Evolutionary conservation across 2,329 filamentous ascomycete genomes (phyloP), one percentile per base, ranked within the genome.

Genomic region (Pyrenophora graminea): DNA sequence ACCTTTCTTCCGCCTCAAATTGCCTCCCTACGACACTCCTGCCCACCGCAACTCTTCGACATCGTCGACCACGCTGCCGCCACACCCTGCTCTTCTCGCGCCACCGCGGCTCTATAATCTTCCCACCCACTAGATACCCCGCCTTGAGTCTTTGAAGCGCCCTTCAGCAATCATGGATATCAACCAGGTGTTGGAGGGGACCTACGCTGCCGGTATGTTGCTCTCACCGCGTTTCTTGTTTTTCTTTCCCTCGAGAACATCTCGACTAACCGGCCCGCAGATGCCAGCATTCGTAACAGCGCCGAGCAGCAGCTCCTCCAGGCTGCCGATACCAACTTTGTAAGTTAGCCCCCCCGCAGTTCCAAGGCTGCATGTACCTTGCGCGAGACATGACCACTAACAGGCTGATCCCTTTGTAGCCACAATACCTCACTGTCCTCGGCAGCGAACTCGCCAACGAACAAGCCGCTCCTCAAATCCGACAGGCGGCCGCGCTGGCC

Each of bases 101-200:
- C 61, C 55, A 42, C 61, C 49, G 51, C 56, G 58, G 58, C 53
- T 52, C 52, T 59, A 48, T 53, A 44, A 48, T 49, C 39, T 47
- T 45, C 47, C 42, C 51, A 36, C 39, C 54, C 54, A 40, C 54
- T 49, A 55, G 55, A 63, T 61, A 65, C 62, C 57, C 63, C 52
- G 59, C 59, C 59, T 57, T 61, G 52, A 56, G 32, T 51, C 59
- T 51, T 51, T 45, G 47, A 57, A 55, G 51, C 60, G 51, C 66
- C 67, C 68, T 67, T 66, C 63, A 62, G 59, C 72, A 76, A 91
- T 85, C 81, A 92, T 95, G 89, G 91, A 97, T 81, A 95, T 97
- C 82, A 96, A 93, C 82, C 88, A 91, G 80, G 93, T 99, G 81
- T 89, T 99, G 82, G 86, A 91, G 79, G 93, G 92, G 82, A 97